Evolutionary conservation across 1,284 basidiomycete genomes (phyloP), one percentile per base, ranked within the genome.

Genomic region (Austroboletus novae-zelandiae): DNA sequence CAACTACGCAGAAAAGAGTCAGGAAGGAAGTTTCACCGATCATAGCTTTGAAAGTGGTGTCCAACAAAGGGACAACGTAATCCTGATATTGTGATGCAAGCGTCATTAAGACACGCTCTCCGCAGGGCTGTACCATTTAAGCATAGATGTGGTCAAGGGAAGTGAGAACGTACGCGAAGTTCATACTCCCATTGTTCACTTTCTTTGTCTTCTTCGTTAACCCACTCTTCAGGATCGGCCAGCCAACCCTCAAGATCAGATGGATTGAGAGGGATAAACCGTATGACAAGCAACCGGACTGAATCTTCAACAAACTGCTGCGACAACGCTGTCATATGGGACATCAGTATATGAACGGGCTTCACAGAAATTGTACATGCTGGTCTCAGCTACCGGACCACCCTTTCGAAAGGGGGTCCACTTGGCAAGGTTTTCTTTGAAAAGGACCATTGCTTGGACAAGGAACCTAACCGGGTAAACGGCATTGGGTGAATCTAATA

Each of bases 171-270:
- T 49, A 94, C 92, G 50, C 93, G 77, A 52, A 94, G 82, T 61
- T 93, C 89, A 61, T 81, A 95, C 53, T 91, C 85, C 93, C 93
- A 96, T 53, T 86, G 80, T 29, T 92, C 91, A 53, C 86, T 88
- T 57, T 92, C 93, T 56, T 86, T 88, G 54, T 90, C 88, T 69
- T 94, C 91, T 2, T 80, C 66, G 52, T 91, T 87, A 5, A 93
- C 80, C 91, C 92, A 96, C 61, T 94, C 90, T 70, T 96, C 93
- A 0, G 92, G 91, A 67, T 94, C 90, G 25, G 79, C 76, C 71
- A 86, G 79, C 84, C 93, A 90, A 4, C 74, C 77, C 56, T 91
- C 83, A 5, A 95, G 76, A 66, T 95, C 92, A 5, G 77, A 71
- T 1, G 86, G 78, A 48, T 87, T 89, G 31, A 95, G 74, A 4